Base-by-base conservation (phyloP, 1,284 basidiomycete genomes). In the Testicularia cyperi region DNA sequence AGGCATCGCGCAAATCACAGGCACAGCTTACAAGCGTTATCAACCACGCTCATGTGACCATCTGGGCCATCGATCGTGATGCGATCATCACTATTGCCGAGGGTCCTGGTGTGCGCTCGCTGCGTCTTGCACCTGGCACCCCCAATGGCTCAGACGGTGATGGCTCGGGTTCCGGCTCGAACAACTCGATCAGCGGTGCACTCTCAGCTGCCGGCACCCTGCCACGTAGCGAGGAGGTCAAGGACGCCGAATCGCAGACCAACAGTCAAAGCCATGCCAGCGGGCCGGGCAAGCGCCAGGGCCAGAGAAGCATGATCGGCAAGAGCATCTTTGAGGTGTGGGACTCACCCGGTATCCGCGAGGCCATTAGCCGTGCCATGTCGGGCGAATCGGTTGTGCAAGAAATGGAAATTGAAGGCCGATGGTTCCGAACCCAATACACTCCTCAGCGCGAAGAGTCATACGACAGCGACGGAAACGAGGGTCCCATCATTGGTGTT, bases 341-440 rank as follows among this genome's bases (percentile, higher is more conserved):
- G 70, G 63, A 68, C 34, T 60, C 55, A 15, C 44, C 61, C 1
- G 61, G 58, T 1, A 67, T 71, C 32, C 52, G 65, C n/a, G 46
- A 54, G 28, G 57, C 65, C 16, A 67, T 72, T 35, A 26, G 58
- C 19, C 48, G 51, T 30, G 70, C 68, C 10, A 51, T 72, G 33
- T 48, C 41, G 21, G 70, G 70, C 33, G 65, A 68, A 22, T 60
- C 65, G 4, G 57, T 69, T 13, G 67, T 67, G 5, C 64, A 70
- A 30, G 70, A 72, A 41, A 68, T 68, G 62, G 68, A 72, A 46
- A 61, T 72, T 32, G 70, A 70, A 22, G 67, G 68, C 8, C 58
- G 68, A 9, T 70, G 68, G 68, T 72, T 72, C 64, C 53, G 68
- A 19, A 72, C 70, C 4, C 62, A 65, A 24, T 72, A 70, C 48